phyloP scores from a whole-genome alignment of 1,139 yeast species.

The Kazachstania sp. region DNA sequence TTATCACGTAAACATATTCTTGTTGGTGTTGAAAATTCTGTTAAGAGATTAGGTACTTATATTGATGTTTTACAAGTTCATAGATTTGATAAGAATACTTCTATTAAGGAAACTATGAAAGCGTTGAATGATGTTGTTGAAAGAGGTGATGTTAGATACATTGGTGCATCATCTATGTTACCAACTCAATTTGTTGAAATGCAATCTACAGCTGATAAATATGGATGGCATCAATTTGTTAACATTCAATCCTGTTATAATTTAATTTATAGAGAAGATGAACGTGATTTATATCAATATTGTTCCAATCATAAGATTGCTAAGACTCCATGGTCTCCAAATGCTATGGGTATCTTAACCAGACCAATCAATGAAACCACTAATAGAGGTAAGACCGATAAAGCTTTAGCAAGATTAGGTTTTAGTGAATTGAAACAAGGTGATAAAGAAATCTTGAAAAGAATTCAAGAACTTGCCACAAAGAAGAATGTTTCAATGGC shows the following conservation, averaged over 20 bases:
- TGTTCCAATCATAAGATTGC: conserved; percentile 33
- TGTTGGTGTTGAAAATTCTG: conserved; percentile 20
- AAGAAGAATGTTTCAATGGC: conserved; percentile 44
- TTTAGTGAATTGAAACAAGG: not conserved
- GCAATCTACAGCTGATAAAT: conserved; percentile 39
- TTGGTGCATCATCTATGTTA: conserved; percentile 46
- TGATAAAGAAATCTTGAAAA: conserved; percentile 33
- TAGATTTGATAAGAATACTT: conserved; percentile 36
- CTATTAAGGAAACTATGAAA: conserved; percentile 40
- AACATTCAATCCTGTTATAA: conserved; percentile 46
- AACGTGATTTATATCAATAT: conserved; percentile 43
- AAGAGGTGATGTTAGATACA: conserved; percentile 37
- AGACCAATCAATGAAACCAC: conserved; percentile 9
- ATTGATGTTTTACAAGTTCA: conserved; percentile 40
- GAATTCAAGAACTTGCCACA: conserved; percentile 47
- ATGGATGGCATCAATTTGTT: conserved; percentile 42
- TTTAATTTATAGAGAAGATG: conserved; percentile 44
- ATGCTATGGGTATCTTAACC: conserved; percentile 41
- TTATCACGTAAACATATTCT: conserved; percentile 43
- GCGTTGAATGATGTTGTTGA: conserved; percentile 42
- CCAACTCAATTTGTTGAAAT: conserved; percentile 39
- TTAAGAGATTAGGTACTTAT: conserved; percentile 34
- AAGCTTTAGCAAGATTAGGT: not conserved
- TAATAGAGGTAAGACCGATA: not conserved
- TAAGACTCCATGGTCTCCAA: conserved; percentile 45